Base-by-base conservation (phyloP, 345 rosid species). In the Microcos paniculata region DNA sequence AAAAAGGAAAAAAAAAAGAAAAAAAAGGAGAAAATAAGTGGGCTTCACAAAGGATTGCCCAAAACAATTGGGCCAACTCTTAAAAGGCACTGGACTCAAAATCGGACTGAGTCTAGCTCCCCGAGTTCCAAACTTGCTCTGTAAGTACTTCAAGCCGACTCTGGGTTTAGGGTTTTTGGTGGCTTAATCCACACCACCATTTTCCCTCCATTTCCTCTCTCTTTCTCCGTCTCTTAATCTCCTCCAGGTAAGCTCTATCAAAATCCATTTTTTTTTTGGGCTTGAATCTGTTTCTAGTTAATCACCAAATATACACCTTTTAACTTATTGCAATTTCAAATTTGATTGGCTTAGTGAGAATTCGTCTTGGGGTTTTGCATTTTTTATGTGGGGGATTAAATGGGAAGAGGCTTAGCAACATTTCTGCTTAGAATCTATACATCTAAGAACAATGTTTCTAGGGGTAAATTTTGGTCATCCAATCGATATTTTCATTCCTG, bases 371-470 rank as follows among this genome's bases (percentile, higher is more conserved):
- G 62, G 67, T 75, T 72, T 23, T 24, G 14, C n/a, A 35, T n/a
- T 67, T 71, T 24, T 42, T 74, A 38, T 33, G 66, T 31, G n/a
- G 70, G 40, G 63, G 31, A 51, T 38, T 19, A 33, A 71, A 92
- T 90, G 97, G 89, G 85, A 43, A 79, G 87, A 86, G 87, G 90
- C 19, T 81, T 85, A 10, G 82, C 81, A 49, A 75, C 84, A 33
- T 66, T 85, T 78, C 80, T 92, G 61, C 79, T 87, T 72, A 82
- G 92, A 77, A 76, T 82, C 1, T 92, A 70, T 78, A 49, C 73
- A 19, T 82, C 85, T 11, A 85, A 77, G 66, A 53, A 71, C 30
- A 75, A 77, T 51, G 71, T 64, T 79, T 76, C 64, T 46, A 85
- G 87, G 68, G 58, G 61, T 71, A 88, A 82, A 76, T 10, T 74